Evolutionary conservation across 2,329 filamentous ascomycete species (phyloP).

Genomic region (Claviceps maximensis): DNA sequence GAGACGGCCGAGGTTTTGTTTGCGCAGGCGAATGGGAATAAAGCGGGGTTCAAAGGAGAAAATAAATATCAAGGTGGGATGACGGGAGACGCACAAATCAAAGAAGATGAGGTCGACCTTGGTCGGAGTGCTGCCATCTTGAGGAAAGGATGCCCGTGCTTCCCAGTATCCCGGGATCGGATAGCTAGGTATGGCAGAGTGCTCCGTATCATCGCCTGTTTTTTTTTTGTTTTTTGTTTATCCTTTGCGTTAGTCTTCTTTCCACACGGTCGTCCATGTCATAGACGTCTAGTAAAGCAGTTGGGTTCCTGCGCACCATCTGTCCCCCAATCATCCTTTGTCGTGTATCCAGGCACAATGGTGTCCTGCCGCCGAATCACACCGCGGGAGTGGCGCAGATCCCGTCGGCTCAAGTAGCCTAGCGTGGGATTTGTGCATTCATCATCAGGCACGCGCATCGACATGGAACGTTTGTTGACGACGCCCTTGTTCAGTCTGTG

Average conservation of each 20-base stretch:
- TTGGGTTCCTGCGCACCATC: too few species aligned
- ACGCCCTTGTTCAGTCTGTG: constrained; percentile 29
- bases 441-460: constrained; percentile 25
- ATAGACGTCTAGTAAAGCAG: too few species aligned
- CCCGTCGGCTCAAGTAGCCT: too few species aligned
- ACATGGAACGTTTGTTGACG: constrained; percentile 22
- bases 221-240: too few species aligned
- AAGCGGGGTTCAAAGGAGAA: not conserved
- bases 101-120: constrained; percentile 40
- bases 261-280: not conserved
- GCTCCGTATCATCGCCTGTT: constrained; percentile 39
- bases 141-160: constrained; percentile 33
- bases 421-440: constrained; percentile 27
- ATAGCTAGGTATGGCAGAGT: constrained; percentile 33
- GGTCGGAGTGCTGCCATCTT: constrained; percentile 23
- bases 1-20: too few species aligned
- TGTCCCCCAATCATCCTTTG: constrained; percentile 40
- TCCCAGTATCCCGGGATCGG: constrained; percentile 36
- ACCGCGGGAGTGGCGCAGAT: constrained; percentile 5
- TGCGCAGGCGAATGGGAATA: too few species aligned
- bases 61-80: not conserved
- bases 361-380: constrained; percentile 35
- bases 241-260: not conserved
- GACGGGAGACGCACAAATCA: constrained; percentile 28
- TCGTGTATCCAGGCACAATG: constrained; percentile 37